Conservation (phyloP, 345 rosid genomes). For the Moricandia arvensis region DNA sequence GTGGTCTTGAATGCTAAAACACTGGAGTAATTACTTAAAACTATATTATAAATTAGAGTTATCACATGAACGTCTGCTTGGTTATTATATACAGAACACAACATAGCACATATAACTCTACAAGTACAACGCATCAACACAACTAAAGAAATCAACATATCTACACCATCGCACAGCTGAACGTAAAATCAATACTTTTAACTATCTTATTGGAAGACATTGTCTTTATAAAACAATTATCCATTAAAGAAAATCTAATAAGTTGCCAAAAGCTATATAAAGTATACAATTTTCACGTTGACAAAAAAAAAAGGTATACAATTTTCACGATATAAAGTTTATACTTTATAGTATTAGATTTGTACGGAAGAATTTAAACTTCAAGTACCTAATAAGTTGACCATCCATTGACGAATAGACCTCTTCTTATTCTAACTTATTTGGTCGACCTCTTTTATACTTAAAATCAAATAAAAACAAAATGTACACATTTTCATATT, state of each 20-base stretch:
- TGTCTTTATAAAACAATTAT: neutral
- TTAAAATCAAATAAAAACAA: slow-evolving; percentile 23
- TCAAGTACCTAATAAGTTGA: slow-evolving; percentile 26
- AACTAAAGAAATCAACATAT: neutral
- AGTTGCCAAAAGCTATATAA: neutral
- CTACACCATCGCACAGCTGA: neutral
- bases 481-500: slow-evolving; percentile 6
- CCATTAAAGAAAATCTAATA: neutral
- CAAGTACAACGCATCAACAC: neutral
- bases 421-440: neutral
- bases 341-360: neutral
- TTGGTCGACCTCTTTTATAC: slow-evolving; percentile 15
- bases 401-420: slow-evolving; percentile 28
- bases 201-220: neutral
- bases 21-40: no score
- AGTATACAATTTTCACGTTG: slow-evolving; percentile 1
- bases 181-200: neutral
- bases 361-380: slow-evolving; percentile 22
- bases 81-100: neutral
- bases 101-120: neutral
- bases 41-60: no score
- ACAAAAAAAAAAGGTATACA: no score
- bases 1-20: no score
- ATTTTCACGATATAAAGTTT: slow-evolving; percentile 2
- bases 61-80: neutral